These are phyloP conservation scores for Dioscorea dumetorum DNA, from an alignment of 106 monocot genomes.

Conservation along the genomic window DNA sequence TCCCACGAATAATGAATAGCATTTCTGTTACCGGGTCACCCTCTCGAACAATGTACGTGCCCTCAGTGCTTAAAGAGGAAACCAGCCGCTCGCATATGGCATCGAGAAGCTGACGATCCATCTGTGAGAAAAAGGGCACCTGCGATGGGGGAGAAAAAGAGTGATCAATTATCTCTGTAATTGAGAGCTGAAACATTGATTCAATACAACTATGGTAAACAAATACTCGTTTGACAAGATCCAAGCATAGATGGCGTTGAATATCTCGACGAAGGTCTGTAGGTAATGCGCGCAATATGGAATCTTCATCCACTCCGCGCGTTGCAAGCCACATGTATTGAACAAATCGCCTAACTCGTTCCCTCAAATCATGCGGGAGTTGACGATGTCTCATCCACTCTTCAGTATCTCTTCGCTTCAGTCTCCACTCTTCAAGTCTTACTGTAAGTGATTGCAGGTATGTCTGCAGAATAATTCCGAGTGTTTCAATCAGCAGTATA, in stretches of 20 bases:
- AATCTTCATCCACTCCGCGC: slow-evolving; percentile 70
- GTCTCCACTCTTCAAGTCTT: slow-evolving; percentile 86
- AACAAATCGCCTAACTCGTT: slow-evolving; percentile 66
- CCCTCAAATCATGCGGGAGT: slow-evolving; percentile 54
- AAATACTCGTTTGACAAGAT: slow-evolving; percentile 76
- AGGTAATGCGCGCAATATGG: slow-evolving; percentile 59
- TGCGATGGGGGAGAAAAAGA: slow-evolving; percentile 5
- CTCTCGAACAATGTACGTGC: slow-evolving; percentile 75
- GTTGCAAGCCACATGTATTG: slow-evolving; percentile 89
- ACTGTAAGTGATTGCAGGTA: slow-evolving; percentile 81
- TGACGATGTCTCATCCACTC: slow-evolving; percentile 96
- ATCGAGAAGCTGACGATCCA: slow-evolving; percentile 79
- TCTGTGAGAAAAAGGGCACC: slow-evolving; percentile 89
- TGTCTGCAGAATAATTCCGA: slow-evolving; percentile 25
- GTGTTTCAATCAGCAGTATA: not conserved
- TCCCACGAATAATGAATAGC: slow-evolving; percentile 83
- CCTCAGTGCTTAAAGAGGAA: slow-evolving; percentile 65
- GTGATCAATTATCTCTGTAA: not conserved
- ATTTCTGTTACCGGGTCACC: slow-evolving; percentile 89
- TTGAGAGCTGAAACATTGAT: not conserved
- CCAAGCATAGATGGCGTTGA: slow-evolving; percentile 79
- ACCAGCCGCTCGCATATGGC: slow-evolving; percentile 89
- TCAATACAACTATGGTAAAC: not conserved
- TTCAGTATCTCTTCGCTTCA: slow-evolving; percentile 77
- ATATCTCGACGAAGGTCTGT: slow-evolving; percentile 78